Base-by-base conservation (phyloP, 148 eudicot species). In the Selenicereus undatus region DNA sequence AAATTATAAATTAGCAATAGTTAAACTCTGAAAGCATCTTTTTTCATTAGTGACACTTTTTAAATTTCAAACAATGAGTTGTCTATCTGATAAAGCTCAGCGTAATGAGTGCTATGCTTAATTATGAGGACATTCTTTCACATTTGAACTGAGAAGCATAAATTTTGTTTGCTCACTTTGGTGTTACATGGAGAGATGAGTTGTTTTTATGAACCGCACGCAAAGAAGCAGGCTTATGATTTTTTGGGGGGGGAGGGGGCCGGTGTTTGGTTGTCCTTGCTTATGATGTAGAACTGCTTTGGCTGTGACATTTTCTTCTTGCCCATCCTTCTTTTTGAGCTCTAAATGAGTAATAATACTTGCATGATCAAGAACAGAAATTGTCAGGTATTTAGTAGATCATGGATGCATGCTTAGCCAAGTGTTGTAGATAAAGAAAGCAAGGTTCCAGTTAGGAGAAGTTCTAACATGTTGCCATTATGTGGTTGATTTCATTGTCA, bases 31-130 rank as follows among this genome's bases (percentile, higher is more conserved):
- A 32, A 74, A 68, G 13, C 20, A 79, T 27, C 75, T 50, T 50
- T 54, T 36, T 26, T 32, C 50, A n/a, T 24, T 30, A 48, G 52
- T 48, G 11, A 48, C 52, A 8, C 14, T 10, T 8, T 80, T 83
- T 64, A 76, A 80, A 83, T 76, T 83, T 80, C 5, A 26, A 75
- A 79, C 35, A 54, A 11, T 51, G 16, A 24, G 75, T 22, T 21
- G 26, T 43, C 42, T 43, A 24, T 17, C 39, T 13, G 29, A 36
- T 73, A 65, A 36, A 66, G 48, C 22, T 77, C 22, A 12, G 52
- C 1, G 13, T 10, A 6, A 48, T 11, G 8, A 10, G 14, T 48
- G 52, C 12, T 48, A 22, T 17, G 78, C 36, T 24, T 65, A 79
- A 39, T 69, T 79, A 79, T 75, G 27, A 78, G 30, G 65, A 29